phyloP scores from a whole-genome alignment of 768 basidiomycete species.

The Zangia roseola region DNA sequence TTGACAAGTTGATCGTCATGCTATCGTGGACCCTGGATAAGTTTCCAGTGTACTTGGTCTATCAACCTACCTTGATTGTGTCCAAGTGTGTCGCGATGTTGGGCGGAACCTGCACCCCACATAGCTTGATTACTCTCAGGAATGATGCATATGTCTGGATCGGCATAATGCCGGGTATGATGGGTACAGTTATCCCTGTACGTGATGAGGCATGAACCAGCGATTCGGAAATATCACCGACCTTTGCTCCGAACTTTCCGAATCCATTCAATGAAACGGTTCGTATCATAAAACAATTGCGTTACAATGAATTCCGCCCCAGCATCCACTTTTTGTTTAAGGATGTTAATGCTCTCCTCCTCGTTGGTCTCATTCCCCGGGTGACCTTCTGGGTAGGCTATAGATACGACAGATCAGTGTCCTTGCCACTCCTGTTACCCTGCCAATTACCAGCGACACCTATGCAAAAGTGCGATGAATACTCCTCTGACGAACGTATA shows the following conservation, averaged over 20 bases:
- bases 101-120: slow-evolving; percentile 74
- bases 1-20: slow-evolving; percentile 94
- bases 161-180: slow-evolving; percentile 97
- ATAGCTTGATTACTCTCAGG: slow-evolving; percentile 85
- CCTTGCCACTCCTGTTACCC: background rate
- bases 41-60: background rate
- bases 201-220: slow-evolving; percentile 5
- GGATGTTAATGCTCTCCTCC: slow-evolving; percentile 60
- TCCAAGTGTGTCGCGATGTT: slow-evolving; percentile 65
- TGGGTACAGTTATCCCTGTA: slow-evolving; percentile 82
- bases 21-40: slow-evolving; percentile 37
- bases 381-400: slow-evolving; percentile 92
- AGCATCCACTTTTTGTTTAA: slow-evolving; percentile 88
- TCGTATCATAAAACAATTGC: slow-evolving; percentile 96
- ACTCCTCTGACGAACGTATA: slow-evolving; percentile 75
- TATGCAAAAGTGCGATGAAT: slow-evolving; percentile 84
- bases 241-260: slow-evolving; percentile 69
- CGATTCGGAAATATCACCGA: slow-evolving; percentile 29
- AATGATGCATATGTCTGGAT: slow-evolving; percentile 97
- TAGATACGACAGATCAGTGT: background rate
- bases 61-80: slow-evolving; percentile 63
- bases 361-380: slow-evolving; percentile 57
- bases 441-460: slow-evolving; percentile 79
- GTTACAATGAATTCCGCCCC: slow-evolving; percentile 97
- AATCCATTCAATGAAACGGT: slow-evolving; percentile 80